phyloP scores from a whole-genome alignment of 768 basidiomycete species.

The Tricholoma saponaceum region DNA sequence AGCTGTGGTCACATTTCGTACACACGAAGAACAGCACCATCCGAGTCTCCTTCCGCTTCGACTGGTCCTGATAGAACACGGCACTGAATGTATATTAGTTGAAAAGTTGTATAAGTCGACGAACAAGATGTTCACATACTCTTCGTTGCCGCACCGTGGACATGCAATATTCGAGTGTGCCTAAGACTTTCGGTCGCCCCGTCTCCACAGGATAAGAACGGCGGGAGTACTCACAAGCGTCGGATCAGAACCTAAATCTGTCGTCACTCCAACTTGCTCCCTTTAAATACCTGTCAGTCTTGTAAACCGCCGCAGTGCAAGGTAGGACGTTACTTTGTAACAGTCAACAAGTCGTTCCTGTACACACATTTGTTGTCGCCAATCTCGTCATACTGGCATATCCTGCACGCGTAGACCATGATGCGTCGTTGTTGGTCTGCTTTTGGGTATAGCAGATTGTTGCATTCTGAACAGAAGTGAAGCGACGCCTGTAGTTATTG shows the following conservation, averaged over 20 bases:
- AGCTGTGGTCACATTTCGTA: conserved; percentile 73
- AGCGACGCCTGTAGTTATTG: conserved; percentile 59
- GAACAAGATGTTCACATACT: conserved; percentile 50
- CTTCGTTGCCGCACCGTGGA: conserved; percentile 76
- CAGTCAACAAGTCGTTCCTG: conserved; percentile 87
- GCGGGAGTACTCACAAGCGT: conserved; percentile 60
- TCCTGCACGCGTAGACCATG: conserved; percentile 89
- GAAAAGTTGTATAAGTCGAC: not conserved
- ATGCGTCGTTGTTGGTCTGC: conserved; percentile 82
- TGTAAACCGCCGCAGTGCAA: conserved; percentile 17
- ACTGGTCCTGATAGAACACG: conserved; percentile 96
- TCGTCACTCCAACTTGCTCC: conserved; percentile 90
- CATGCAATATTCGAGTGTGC: conserved; percentile 83
- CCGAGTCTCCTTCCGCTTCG: conserved; percentile 90
- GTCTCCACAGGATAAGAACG: not conserved
- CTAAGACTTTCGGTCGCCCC: conserved; percentile 29
- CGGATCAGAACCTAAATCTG: conserved; percentile 83
- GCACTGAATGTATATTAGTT: conserved; percentile 48
- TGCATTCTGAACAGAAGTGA: conserved; percentile 92
- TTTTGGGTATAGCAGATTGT: conserved; percentile 91
- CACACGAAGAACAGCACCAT: conserved; percentile 95
- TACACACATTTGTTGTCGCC: conserved; percentile 90
- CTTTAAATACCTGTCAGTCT: conserved; percentile 35
- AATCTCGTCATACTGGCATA: conserved; percentile 83
- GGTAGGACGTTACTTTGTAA: conserved; percentile 71